Evolutionary conservation across 2,329 filamentous ascomycete genomes (phyloP).

Genomic region (Penicillium hordei): DNA sequence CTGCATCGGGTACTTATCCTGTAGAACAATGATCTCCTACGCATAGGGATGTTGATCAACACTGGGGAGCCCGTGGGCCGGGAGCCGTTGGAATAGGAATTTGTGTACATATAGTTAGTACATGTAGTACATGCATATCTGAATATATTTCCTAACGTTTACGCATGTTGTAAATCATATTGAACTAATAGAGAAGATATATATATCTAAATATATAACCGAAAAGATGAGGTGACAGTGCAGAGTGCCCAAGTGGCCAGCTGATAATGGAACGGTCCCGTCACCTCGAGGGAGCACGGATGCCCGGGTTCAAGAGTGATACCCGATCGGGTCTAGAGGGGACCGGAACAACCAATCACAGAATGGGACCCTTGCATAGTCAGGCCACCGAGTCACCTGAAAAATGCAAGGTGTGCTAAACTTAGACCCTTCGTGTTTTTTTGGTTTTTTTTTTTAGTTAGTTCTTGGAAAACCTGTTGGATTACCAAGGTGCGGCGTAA

Average conservation of each 20-base stretch:
- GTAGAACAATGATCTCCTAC: conserved; percentile 6
- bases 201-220: neutral
- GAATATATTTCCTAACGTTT: neutral
- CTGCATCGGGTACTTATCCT: conserved; percentile 9
- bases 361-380: conserved; percentile 22
- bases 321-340: conserved; percentile 6
- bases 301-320: neutral
- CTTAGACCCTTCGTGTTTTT: conserved; percentile 16
- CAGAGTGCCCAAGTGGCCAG: conserved; percentile 21
- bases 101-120: neutral
- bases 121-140: neutral
- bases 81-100: conserved; percentile 4
- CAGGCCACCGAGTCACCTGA: conserved; percentile 27
- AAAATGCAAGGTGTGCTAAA: conserved; percentile 27
- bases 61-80: neutral
- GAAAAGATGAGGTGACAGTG: conserved; percentile 30
- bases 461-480: too few species aligned
- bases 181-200: neutral
- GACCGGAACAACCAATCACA: conserved; percentile 16
- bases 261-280: neutral
- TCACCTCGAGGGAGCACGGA: neutral
- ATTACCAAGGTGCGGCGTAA: too few species aligned
- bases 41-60: conserved; percentile 14
- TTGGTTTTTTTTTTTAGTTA: neutral
- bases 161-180: too few species aligned